phyloP scores from a whole-genome alignment of 2,329 filamentous ascomycete species.

The Neopestalotiopsis sp. region DNA sequence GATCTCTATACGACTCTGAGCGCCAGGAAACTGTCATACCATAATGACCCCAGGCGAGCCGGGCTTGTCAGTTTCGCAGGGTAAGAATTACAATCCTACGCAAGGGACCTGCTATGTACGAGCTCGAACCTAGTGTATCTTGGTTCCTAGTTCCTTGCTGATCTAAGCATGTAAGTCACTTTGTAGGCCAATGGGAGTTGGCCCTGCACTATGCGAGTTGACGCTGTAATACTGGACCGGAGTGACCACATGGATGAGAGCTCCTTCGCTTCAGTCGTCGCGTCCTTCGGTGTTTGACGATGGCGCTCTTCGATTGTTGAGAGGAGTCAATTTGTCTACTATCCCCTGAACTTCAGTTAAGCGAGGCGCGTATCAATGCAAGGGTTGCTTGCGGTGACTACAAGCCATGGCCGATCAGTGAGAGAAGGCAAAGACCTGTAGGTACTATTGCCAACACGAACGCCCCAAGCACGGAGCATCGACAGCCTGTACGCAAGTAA shows the following conservation, averaged over 20 bases:
- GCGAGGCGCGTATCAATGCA: neutral
- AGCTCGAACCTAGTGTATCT: neutral
- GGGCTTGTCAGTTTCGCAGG: too few species aligned
- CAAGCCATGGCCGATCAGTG: neutral
- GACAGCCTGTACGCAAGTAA: neutral
- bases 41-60: neutral
- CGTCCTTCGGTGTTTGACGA: neutral
- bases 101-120: neutral
- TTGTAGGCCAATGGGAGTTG: neutral
- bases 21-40: neutral
- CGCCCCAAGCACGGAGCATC: neutral
- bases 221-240: neutral
- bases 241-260: neutral
- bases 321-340: neutral
- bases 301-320: neutral
- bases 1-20: constrained; percentile 8
- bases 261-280: neutral
- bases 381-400: neutral
- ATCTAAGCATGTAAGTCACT: neutral
- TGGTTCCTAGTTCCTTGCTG: neutral
- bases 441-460: neutral
- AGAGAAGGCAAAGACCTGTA: neutral
- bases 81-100: neutral
- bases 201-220: neutral
- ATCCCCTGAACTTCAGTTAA: neutral